Percentiles rank a stretch among this genome's conserved stretches.
Conservation (phyloP, 2,329 filamentous ascomycete species). For the Capronia americana region DNA sequence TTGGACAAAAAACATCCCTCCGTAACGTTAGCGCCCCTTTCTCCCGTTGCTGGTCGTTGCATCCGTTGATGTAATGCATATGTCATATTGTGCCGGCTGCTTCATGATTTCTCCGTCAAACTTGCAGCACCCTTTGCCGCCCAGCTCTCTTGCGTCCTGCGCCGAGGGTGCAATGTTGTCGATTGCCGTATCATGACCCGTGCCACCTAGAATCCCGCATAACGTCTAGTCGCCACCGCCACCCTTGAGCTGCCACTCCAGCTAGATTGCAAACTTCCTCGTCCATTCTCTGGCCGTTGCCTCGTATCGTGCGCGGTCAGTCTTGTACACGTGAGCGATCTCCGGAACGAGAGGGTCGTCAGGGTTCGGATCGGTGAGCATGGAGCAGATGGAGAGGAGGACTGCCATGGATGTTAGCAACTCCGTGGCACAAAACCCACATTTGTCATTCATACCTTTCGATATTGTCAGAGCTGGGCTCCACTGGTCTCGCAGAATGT, state of each 20-base stretch:
- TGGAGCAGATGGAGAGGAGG: conserved; percentile 97
- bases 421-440: not conserved
- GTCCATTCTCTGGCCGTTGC: conserved; percentile 98
- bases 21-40: conserved; percentile 33
- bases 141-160: conserved; percentile 1
- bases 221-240: conserved; percentile 14
- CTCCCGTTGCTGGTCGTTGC: conserved; percentile 33
- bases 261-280: conserved; percentile 95
- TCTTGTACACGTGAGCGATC: conserved; percentile 99
- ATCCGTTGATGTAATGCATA: conserved; percentile 29
- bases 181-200: conserved; percentile 12
- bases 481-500: conserved; percentile 99
- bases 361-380: conserved; percentile 99
- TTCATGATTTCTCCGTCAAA: conserved; percentile 6
- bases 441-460: conserved; percentile 71
- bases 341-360: conserved; percentile 98
- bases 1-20: conserved; percentile 28
- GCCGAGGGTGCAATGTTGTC: conserved; percentile 3
- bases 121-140: conserved; percentile 3
- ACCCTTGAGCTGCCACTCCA: conserved; percentile 4
- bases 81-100: conserved; percentile 22
- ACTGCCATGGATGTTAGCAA: conserved; percentile 60
- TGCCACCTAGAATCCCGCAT: conserved; percentile 12
- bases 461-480: conserved; percentile 97
- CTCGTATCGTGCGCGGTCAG: conserved; percentile 93